Evolutionary conservation across 1,284 basidiomycete species (phyloP).

Genomic region (Irpex sp.): DNA sequence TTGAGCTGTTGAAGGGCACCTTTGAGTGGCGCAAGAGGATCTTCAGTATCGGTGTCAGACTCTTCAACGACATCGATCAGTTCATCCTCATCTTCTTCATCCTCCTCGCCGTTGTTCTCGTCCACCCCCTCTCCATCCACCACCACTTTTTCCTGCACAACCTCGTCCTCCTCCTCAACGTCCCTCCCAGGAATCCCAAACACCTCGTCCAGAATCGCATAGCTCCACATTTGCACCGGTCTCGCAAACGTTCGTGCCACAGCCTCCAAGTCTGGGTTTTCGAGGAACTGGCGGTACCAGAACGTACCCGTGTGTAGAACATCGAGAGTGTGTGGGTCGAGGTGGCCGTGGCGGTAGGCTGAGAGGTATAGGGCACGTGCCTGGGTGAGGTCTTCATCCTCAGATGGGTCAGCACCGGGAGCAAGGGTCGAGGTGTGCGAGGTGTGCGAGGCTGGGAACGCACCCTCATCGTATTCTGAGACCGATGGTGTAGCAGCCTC

Average conservation of each 20-base stretch:
- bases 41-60: conserved; percentile 38
- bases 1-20: conserved; percentile 60
- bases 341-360: conserved; percentile 58
- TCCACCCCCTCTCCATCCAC: too few species aligned
- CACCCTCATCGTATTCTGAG: too few species aligned
- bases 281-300: conserved; percentile 72
- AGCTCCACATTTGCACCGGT: conserved; percentile 62
- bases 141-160: conserved; percentile 10
- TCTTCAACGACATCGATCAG: conserved; percentile 59
- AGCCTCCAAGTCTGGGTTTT: conserved; percentile 70
- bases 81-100: conserved; percentile 48
- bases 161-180: conserved; percentile 20
- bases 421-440: too few species aligned
- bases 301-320: conserved; percentile 56
- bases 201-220: conserved; percentile 65
- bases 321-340: conserved; percentile 59
- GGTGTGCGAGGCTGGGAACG: too few species aligned
- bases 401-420: too few species aligned
- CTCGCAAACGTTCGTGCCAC: conserved; percentile 57
- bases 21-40: conserved; percentile 64
- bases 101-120: conserved; percentile 26
- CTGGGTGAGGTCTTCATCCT: conserved; percentile 18
- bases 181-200: conserved; percentile 47
- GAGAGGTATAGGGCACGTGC: conserved; percentile 48
- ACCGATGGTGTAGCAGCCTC: neutral